Evolutionary conservation across 495 filamentous ascomycete species (phyloP).

Genomic region (Hypomontagnella submonticulosa): DNA sequence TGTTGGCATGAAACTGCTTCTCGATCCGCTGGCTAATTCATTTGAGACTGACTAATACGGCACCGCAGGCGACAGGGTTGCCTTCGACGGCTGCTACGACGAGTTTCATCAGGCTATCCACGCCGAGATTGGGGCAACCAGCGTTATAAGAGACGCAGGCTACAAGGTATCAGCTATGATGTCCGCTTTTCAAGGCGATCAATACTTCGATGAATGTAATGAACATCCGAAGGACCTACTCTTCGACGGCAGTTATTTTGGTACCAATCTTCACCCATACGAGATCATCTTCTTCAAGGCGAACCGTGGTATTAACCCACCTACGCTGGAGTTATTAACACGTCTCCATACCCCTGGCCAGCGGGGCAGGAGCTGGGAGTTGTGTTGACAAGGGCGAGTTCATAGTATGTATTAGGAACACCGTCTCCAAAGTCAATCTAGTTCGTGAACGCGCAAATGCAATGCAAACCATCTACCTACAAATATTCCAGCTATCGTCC

Average conservation of each 20-base stretch:
- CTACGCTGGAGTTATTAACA: constrained; percentile 36
- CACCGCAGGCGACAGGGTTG: constrained; percentile 26
- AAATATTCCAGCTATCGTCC: too few species aligned
- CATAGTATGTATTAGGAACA: not conserved
- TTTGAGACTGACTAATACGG: constrained; percentile 27
- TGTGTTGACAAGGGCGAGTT: constrained; percentile 8
- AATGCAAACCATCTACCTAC: not conserved
- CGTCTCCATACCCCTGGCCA: constrained; percentile 24
- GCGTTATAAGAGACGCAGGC: constrained; percentile 37
- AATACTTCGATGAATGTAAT: constrained; percentile 29
- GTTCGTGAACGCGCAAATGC: not conserved
- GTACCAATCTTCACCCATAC: constrained; percentile 47
- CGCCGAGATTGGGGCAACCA: constrained; percentile 45
- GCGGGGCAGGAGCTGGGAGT: constrained; percentile 36
- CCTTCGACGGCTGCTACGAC: constrained; percentile 43
- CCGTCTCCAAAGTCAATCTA: not conserved
- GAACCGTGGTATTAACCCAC: constrained; percentile 43
- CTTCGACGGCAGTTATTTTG: constrained; percentile 44
- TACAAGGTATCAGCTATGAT: constrained; percentile 49
- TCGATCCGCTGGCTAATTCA: constrained; percentile 36
- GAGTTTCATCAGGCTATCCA: constrained; percentile 42
- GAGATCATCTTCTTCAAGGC: constrained; percentile 51
- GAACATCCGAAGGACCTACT: constrained; percentile 32
- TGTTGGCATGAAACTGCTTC: constrained; percentile 44
- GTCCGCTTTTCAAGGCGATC: constrained; percentile 41